These are phyloP conservation scores for Rhodamnia rubescens DNA, from an alignment of 345 rosid species.

Conservation along the genomic window DNA sequence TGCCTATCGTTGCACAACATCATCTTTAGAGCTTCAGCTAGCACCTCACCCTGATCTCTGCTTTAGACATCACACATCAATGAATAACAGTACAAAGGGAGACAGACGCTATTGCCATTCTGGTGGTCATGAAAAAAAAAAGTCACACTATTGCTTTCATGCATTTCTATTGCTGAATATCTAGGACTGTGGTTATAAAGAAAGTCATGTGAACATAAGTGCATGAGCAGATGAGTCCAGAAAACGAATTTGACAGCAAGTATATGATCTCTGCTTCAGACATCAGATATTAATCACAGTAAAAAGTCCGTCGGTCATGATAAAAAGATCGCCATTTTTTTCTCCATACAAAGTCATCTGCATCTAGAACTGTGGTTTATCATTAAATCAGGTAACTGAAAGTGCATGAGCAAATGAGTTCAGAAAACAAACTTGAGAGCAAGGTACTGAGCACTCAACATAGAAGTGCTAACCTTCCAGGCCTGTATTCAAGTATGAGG, in stretches of 20 bases:
- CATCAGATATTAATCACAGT: neutral
- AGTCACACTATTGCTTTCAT: neutral
- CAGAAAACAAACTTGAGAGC: neutral
- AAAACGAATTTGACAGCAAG: neutral
- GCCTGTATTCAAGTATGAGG: conserved; percentile 76
- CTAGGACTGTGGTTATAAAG: neutral
- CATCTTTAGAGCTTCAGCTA: conserved; percentile 84
- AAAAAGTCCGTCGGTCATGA: neutral
- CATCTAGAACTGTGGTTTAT: neutral
- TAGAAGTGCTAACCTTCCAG: conserved; percentile 70
- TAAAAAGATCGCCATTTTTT: neutral
- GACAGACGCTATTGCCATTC: neutral
- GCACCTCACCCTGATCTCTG: conserved; percentile 83
- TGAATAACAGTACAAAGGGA: neutral
- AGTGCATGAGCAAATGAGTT: neutral
- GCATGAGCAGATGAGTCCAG: neutral
- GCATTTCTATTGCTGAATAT: neutral
- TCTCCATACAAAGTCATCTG: neutral
- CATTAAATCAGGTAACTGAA: neutral
- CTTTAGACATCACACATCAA: neutral
- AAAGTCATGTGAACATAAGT: neutral
- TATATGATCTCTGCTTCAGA: conserved; percentile 46
- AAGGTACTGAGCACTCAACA: neutral
- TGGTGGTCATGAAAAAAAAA: neutral
- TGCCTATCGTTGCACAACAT: conserved; percentile 94